Evolutionary conservation across 257 asterid genomes (phyloP), one percentile per base, ranked within the genome.

Genomic region (Capsicum pubescens): DNA sequence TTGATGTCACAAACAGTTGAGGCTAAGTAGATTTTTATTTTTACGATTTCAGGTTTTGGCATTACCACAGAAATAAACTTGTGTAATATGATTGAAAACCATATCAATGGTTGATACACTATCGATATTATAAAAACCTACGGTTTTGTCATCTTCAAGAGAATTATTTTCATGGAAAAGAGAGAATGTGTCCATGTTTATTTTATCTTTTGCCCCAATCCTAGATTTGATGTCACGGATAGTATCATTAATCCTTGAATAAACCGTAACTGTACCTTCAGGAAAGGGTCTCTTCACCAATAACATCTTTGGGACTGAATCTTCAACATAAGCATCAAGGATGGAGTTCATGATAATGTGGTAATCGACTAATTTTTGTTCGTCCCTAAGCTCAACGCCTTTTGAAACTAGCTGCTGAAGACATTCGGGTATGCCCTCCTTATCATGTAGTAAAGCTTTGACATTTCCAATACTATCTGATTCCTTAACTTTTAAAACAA

Each of bases 391-490:
- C 42, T 12, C 52, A 35, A 56, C 36, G 36, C 71, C 87, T 6
- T 35, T 8, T 9, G 61, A 85, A 72, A 69, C 60, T 1, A 82
- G 10, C 7, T 82, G 58, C 42, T 87, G 89, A 44, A 56, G 57
- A 52, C 84, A 81, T 82, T 84, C 82, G 1, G 84, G 72, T 79
- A 85, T 56, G 7, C 77, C 85, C 66, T 85, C 90, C 83, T 87
- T 72, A 14, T 79, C 81, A 21, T 59, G 35, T 55, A 85, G 19
- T 46, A 79, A 12, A 9, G 66, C 58, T 79, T 82, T 84, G 9
- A 85, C 80, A 42, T 56, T 56, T 79, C 84, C 50, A 42, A 83
- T 77, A 12, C 81, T 83, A 46, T 54, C 88, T 0, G 86, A 83
- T 64, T 50, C 80, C 84, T 82, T 85, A 16, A 70, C 84, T 13